Conservation (phyloP, 2,329 filamentous ascomycete genomes). For the Trichoderma atroviride region DNA sequence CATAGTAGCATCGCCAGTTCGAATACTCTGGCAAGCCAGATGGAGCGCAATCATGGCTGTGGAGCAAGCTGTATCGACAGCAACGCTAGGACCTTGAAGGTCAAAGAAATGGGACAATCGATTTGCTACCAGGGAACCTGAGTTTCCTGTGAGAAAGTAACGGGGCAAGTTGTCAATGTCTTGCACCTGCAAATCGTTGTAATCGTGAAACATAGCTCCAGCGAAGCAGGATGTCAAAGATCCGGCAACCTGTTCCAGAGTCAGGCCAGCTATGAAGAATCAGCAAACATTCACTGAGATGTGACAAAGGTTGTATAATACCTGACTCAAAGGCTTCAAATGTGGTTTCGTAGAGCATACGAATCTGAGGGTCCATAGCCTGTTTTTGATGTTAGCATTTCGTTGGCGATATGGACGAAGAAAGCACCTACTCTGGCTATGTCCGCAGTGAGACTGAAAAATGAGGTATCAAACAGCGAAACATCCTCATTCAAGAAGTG, state of each 20-base stretch:
- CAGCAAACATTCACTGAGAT: neutral
- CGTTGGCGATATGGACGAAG: no score
- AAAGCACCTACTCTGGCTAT: conserved; percentile 1
- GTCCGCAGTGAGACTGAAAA: conserved; percentile 8
- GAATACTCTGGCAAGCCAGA: conserved; percentile 4
- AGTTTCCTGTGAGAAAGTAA: neutral
- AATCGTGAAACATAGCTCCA: conserved; percentile 11
- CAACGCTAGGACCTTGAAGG: conserved; percentile 14
- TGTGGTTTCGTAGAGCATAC: conserved; percentile 8
- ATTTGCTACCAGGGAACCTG: conserved; percentile 10
- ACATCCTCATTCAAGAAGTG: conserved; percentile 44
- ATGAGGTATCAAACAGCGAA: conserved; percentile 28
- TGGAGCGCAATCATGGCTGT: conserved; percentile 9
- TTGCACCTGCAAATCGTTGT: conserved; percentile 1
- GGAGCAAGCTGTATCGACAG: conserved; percentile 25
- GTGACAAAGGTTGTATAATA: neutral
- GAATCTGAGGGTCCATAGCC: conserved; percentile 13
- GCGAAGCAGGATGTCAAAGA: neutral
- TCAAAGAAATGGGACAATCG: conserved; percentile 25
- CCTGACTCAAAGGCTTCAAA: conserved; percentile 17
- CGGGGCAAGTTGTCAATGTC: conserved; percentile 6
- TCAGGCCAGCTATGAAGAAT: neutral
- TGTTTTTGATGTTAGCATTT: neutral
- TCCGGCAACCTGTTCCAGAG: conserved; percentile 5
- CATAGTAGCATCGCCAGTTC: conserved; percentile 6